phyloP scores from a whole-genome alignment of 306 rosid species.

The Delonix regia region DNA sequence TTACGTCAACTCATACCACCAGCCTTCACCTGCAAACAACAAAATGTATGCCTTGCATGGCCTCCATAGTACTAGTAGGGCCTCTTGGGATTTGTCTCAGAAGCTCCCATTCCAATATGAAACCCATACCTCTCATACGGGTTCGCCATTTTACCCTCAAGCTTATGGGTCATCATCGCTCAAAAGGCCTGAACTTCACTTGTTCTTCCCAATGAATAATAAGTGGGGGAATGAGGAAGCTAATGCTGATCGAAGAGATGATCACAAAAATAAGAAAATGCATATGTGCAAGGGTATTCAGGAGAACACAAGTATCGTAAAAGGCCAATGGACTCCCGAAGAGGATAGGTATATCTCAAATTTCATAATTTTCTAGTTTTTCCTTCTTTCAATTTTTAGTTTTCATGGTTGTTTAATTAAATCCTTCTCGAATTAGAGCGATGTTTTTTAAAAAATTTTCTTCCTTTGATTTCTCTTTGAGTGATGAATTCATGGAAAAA shows the following conservation, averaged over 20 bases:
- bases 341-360: conserved; percentile 58
- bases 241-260: background rate
- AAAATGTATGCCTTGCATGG: conserved; percentile 45
- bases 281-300: background rate
- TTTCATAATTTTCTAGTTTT: background rate
- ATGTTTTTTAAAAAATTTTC: background rate
- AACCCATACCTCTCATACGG: background rate
- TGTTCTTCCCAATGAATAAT: conserved; percentile 6
- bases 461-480: background rate
- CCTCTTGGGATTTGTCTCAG: conserved; percentile 27
- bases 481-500: background rate
- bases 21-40: conserved; percentile 27
- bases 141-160: conserved; percentile 3
- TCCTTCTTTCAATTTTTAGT: background rate
- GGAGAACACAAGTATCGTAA: conserved; percentile 37
- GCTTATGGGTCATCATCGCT: conserved; percentile 28
- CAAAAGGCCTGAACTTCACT: background rate
- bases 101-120: background rate
- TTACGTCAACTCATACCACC: background rate
- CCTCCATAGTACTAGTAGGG: background rate
- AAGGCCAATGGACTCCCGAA: conserved; percentile 69
- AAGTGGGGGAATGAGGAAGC: background rate
- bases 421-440: background rate
- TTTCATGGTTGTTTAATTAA: background rate
- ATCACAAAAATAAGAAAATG: background rate